These are phyloP conservation scores for Cryphonectria nitschkei DNA, from an alignment of 2,329 filamentous ascomycete genomes.

Conservation along the genomic window DNA sequence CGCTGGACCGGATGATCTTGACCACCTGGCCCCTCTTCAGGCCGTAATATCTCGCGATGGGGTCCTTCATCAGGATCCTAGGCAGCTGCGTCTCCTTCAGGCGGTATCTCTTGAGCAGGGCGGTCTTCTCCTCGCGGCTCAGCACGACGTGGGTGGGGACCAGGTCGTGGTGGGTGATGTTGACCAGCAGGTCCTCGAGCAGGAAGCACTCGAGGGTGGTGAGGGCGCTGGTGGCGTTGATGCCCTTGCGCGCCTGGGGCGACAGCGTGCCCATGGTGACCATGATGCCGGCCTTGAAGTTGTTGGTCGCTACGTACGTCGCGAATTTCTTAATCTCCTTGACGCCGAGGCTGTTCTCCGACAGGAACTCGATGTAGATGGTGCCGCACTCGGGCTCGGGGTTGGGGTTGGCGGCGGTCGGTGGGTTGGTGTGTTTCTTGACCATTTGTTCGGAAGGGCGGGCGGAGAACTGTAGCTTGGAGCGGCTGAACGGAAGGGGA, in stretches of 20 bases:
- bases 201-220: slow-evolving; percentile 92
- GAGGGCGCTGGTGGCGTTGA: slow-evolving; percentile 74
- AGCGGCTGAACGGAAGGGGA: slow-evolving; percentile 61
- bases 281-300: slow-evolving; percentile 89
- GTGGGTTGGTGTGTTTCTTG: slow-evolving; percentile 76
- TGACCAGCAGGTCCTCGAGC: slow-evolving; percentile 93
- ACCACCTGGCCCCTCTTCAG: slow-evolving; percentile 91
- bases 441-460: slow-evolving; percentile 84
- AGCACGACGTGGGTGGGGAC: slow-evolving; percentile 93
- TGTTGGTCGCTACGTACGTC: slow-evolving; percentile 75
- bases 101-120: slow-evolving; percentile 85
- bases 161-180: slow-evolving; percentile 97
- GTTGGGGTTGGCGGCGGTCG: slow-evolving; percentile 70
- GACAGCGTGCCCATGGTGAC: slow-evolving; percentile 83
- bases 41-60: slow-evolving; percentile 89
- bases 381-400: slow-evolving; percentile 78
- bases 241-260: slow-evolving; percentile 83
- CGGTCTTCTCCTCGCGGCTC: slow-evolving; percentile 85
- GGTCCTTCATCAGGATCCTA: slow-evolving; percentile 87
- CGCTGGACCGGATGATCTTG: slow-evolving; percentile 95
- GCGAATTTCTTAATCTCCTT: slow-evolving; percentile 92
- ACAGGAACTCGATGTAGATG: slow-evolving; percentile 91
- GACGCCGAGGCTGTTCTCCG: slow-evolving; percentile 79
- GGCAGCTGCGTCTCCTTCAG: slow-evolving; percentile 98
- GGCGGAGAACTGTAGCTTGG: slow-evolving; percentile 84